Evolutionary conservation across 169 alveolate species (phyloP).

Genomic region (Cryptosporidium meleagridis): DNA sequence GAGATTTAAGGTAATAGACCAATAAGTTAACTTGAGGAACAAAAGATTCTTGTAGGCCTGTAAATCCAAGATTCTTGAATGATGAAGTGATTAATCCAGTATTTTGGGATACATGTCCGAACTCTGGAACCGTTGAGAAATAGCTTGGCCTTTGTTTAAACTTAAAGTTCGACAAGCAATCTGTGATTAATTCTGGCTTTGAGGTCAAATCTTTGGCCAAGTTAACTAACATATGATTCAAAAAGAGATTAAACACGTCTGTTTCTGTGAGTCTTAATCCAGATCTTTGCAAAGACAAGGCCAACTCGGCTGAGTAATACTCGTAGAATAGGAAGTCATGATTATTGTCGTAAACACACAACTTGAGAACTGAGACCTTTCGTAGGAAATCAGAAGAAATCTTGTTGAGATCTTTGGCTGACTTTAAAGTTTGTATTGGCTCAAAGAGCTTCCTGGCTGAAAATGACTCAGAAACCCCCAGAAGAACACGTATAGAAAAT

Average conservation of each 20-base stretch:
- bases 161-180: neutral
- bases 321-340: neutral
- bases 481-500: neutral
- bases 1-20: neutral
- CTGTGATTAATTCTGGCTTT: neutral
- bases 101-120: constrained; percentile 15
- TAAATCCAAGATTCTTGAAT: neutral
- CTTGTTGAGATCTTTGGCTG: constrained; percentile 3
- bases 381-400: constrained; percentile 8
- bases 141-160: constrained; percentile 6
- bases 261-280: neutral
- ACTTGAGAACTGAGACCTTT: constrained; percentile 1
- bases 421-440: neutral
- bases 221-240: no score
- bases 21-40: neutral
- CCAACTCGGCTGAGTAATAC: neutral
- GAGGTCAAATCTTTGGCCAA: no score
- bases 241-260: no score
- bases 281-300: neutral
- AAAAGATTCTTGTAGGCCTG: neutral
- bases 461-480: constrained; percentile 2
- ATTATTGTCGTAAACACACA: neutral
- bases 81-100: neutral
- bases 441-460: constrained; percentile 11
- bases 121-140: constrained; percentile 10